These are phyloP conservation scores for Actinomucor elegans DNA, from an alignment of 371 early-diverging fungal genomes.

Conservation along the genomic window DNA sequence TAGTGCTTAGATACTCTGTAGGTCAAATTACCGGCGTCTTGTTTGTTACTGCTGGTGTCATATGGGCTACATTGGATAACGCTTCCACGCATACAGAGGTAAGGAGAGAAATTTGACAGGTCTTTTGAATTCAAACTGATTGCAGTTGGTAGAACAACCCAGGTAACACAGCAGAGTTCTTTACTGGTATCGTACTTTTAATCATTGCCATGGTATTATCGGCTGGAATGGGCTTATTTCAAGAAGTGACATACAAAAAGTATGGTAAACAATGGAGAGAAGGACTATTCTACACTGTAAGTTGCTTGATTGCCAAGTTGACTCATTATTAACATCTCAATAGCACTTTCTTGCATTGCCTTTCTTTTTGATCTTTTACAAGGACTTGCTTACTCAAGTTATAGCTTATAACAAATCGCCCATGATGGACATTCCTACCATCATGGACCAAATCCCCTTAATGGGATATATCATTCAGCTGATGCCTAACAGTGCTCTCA, in stretches of 20 bases:
- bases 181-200: slow-evolving; percentile 74
- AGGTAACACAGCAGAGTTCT: slow-evolving; percentile 53
- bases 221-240: slow-evolving; percentile 80
- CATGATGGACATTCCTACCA: slow-evolving; percentile 38
- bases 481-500: slow-evolving; percentile 19
- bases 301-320: background rate
- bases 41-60: slow-evolving; percentile 80
- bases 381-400: slow-evolving; percentile 60
- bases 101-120: background rate
- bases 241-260: slow-evolving; percentile 77
- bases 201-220: slow-evolving; percentile 74
- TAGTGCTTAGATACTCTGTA: slow-evolving; percentile 25
- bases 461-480: slow-evolving; percentile 20
- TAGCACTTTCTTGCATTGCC: slow-evolving; percentile 83
- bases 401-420: slow-evolving; percentile 54
- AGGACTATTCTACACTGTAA: slow-evolving; percentile 84
- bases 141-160: slow-evolving; percentile 11
- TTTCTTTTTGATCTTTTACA: slow-evolving; percentile 70
- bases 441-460: slow-evolving; percentile 35
- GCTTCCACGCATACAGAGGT: slow-evolving; percentile 17
- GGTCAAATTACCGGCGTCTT: slow-evolving; percentile 61
- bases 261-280: slow-evolving; percentile 90
- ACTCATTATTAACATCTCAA: too few species aligned
- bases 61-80: slow-evolving; percentile 63
- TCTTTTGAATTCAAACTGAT: background rate